Percentiles rank a stretch among this genome's conserved stretches.
Conservation (phyloP, 2,329 filamentous ascomycete genomes). For the Laburnicola sp. region DNA sequence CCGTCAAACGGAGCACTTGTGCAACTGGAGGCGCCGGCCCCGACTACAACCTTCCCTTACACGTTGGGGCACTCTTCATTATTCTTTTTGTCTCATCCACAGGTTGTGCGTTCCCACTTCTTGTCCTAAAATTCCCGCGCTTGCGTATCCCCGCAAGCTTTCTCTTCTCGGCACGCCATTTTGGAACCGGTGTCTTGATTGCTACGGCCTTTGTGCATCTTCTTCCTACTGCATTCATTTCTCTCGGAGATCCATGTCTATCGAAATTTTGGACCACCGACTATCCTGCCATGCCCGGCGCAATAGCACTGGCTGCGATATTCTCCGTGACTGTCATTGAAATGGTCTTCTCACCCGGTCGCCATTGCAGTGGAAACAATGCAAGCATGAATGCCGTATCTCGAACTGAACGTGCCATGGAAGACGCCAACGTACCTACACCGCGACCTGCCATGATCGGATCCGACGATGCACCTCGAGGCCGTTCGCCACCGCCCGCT, state of each 20-base stretch:
- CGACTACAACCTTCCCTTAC: conserved; percentile 35
- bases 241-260: conserved; percentile 52
- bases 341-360: conserved; percentile 61
- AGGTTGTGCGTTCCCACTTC: conserved; percentile 64
- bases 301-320: conserved; percentile 64
- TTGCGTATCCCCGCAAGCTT: conserved; percentile 63
- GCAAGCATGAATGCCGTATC: conserved; percentile 36
- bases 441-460: conserved; percentile 8
- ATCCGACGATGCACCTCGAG: not conserved
- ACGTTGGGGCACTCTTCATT: conserved; percentile 40
- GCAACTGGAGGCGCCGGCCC: conserved; percentile 24
- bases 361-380: conserved; percentile 60
- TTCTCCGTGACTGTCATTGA: conserved; percentile 65
- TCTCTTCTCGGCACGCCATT: conserved; percentile 61
- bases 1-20: conserved; percentile 25
- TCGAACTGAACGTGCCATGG: conserved; percentile 11
- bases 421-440: conserved; percentile 9
- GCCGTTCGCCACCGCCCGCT: conserved; percentile 11
- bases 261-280: conserved; percentile 60
- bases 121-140: conserved; percentile 62
- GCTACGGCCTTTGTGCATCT: conserved; percentile 82
- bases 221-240: conserved; percentile 61
- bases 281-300: conserved; percentile 64
- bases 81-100: conserved; percentile 39
- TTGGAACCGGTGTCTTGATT: conserved; percentile 75